Conservation (phyloP, 2,329 filamentous ascomycete genomes). For the Monosporascus ibericus region DNA sequence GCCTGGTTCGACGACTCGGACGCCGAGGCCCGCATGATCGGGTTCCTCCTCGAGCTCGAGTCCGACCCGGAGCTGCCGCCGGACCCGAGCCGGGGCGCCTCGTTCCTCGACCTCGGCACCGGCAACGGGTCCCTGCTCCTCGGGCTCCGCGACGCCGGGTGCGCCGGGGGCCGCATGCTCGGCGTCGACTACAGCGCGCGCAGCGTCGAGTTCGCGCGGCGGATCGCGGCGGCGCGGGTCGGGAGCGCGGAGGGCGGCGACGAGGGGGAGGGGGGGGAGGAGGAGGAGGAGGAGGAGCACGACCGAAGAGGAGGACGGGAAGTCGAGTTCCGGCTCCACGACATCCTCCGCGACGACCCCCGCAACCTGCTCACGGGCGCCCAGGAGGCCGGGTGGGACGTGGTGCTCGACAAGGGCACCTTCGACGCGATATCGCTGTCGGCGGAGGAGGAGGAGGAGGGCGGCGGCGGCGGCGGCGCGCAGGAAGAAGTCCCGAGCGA, state of each 20-base stretch:
- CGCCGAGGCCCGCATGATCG: constrained; percentile 74
- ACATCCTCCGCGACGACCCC: constrained; percentile 47
- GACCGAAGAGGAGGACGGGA: constrained; percentile 22
- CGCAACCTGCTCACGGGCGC: constrained; percentile 26
- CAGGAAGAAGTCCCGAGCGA: constrained; percentile 41
- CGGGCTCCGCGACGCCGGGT: constrained; percentile 60
- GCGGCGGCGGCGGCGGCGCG: constrained; percentile 23
- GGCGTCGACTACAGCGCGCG: constrained; percentile 82
- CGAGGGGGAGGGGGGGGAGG: constrained; percentile 14
- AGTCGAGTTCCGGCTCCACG: constrained; percentile 53
- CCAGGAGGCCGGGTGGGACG: constrained; percentile 60
- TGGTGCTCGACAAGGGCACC: constrained; percentile 95
- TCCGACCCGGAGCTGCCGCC: constrained; percentile 6
- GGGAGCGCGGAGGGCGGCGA: constrained; percentile 22
- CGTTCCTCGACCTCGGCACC: constrained; percentile 82
- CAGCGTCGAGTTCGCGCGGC: constrained; percentile 67
- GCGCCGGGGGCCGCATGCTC: constrained; percentile 59
- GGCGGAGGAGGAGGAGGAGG: constrained; percentile 33
- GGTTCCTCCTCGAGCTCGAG: constrained; percentile 49
- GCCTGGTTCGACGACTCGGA: constrained; percentile 95
- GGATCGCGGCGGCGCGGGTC: constrained; percentile 44
- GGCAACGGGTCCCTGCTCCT: constrained; percentile 93
- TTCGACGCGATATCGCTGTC: constrained; percentile 91
- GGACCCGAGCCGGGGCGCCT: constrained; percentile 26
- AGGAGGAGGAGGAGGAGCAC: constrained; percentile 9